Base-by-base conservation (phyloP, 2,329 filamentous ascomycete genomes). In the Apiospora malaysiana region DNA sequence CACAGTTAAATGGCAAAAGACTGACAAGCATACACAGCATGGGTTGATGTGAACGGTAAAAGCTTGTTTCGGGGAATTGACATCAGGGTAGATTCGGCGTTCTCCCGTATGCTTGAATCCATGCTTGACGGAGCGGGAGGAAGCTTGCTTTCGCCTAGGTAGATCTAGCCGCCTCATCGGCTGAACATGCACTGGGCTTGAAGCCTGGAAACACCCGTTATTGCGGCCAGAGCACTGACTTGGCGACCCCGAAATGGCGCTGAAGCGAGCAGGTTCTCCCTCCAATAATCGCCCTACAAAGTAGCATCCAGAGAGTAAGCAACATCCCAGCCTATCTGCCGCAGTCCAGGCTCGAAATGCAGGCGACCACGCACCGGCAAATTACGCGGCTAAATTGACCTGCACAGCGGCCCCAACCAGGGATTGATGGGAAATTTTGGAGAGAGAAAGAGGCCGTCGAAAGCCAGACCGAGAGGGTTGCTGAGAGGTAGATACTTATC, bases 361-460 rank as follows among this genome's bases (percentile, higher is more conserved):
- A 63, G 56, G 18, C 56, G 5, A 2, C 32, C 56, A 63, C 40
- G 56, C 56, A 40, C 32, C 56, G 56, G 56, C 32, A 63, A 32
- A 63, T 37, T 63, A 40, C 56, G 56, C 56, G 56, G 56, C 56
- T 40, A 32, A 63, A 63, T 63, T n/a, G 16, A 12, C 56, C 21
- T 63, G 56, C 27, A 63, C 32, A 18, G 27, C 27, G 23, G 18
- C 56, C 56, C 56, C 16, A 40, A 18, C 56, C 32, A 40, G 18
- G 32, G 56, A 63, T 63, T 63, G 56, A 63, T 63, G 56, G 56
- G 32, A 63, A 63, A 63, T 40, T 9, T 32, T 40, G 32, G 56
- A 21, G 51, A 18, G 27, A n/a, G 27, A 14, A 63, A n/a, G 56
- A 14, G 40, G 2, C 12, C 18, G 9, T 14, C 27, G 27, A 32